phyloP scores from a whole-genome alignment of 805 yeast genomes.

The Lachancea kluyveri region DNA sequence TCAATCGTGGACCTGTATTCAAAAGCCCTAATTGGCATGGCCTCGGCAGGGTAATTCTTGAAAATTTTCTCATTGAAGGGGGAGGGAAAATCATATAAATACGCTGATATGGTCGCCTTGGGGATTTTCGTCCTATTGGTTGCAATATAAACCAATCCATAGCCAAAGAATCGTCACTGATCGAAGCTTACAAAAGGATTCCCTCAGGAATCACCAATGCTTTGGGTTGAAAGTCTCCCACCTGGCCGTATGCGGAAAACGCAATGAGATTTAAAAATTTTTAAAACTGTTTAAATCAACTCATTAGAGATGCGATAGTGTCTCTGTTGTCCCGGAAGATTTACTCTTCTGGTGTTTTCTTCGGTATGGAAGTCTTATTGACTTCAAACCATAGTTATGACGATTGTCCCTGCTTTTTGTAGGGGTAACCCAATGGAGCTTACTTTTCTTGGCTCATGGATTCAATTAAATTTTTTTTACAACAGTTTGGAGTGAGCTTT shows the following conservation, averaged over 20 bases:
- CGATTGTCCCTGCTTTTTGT: slow-evolving; percentile 42
- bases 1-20: too few species aligned
- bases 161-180: slow-evolving; percentile 63
- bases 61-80: too few species aligned
- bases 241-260: slow-evolving; percentile 61
- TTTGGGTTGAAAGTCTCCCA: slow-evolving; percentile 88
- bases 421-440: slow-evolving; percentile 77
- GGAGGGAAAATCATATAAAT: too few species aligned
- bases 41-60: too few species aligned
- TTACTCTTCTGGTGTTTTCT: slow-evolving; percentile 24
- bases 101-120: too few species aligned
- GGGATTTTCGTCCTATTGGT: too few species aligned
- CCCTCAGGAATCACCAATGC: slow-evolving; percentile 32
- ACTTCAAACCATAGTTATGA: slow-evolving; percentile 70
- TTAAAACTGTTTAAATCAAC: slow-evolving; percentile 32
- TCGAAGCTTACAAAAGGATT: slow-evolving; percentile 61
- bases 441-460: slow-evolving; percentile 62
- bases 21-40: background rate
- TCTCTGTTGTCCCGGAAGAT: slow-evolving; percentile 17
- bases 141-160: slow-evolving; percentile 40
- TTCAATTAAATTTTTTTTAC: slow-evolving; percentile 27
- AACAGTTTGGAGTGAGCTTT: slow-evolving; percentile 24
- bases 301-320: slow-evolving; percentile 22
- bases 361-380: slow-evolving; percentile 56
- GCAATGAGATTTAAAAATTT: slow-evolving; percentile 37